Base-by-base conservation (phyloP, 2,329 filamentous ascomycete species). In the Xylariaceae sp. region DNA sequence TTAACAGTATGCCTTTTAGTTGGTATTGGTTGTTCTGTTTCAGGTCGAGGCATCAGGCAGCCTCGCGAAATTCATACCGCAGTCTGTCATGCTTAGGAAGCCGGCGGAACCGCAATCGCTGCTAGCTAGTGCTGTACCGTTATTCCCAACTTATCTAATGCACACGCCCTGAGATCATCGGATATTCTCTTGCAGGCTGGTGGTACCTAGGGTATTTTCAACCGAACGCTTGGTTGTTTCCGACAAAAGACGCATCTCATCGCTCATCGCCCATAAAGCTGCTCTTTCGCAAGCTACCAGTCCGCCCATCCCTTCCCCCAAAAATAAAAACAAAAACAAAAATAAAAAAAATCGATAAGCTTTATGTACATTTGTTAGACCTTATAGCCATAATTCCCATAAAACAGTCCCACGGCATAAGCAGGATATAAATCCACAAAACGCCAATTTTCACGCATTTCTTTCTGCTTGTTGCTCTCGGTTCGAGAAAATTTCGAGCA, bases 151-250 rank as follows among this genome's bases (percentile, higher is more conserved):
- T 18, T 42, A 29, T 46, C 16, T 23, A 35, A 50, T 23, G 11
- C 29, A 42, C n/a, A 18, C 36, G 46, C 42, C 41, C 41, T 15
- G 6, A 35, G 11, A 47, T 32, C 39, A 43, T 47, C 47, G 20
- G 36, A 20, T 36, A 43, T 55, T 39, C 35, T 33, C 41, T 37
- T 47, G 23, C 32, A 36, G 53, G 48, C 41, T 48, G 20, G n/a
- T n/a, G n/a, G 32, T 46, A 55, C 43, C 37, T 13, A 52, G 53
- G 53, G 42, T 55, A 55, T 52, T 43, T 48, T 42, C 21, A 40
- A 50, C 33, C 23, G 29, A 52, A 47, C 48, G 39, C 37, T 51
- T 47, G 10, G 40, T 23, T 24, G 5, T 15, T 29, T 30, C 27
- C 20, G 20, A 21, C 27, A 49, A 53, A 30, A 45, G 9, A 42